Base-by-base conservation (phyloP, 495 filamentous ascomycete species). In the Hypoxylon lienhwacheense region DNA sequence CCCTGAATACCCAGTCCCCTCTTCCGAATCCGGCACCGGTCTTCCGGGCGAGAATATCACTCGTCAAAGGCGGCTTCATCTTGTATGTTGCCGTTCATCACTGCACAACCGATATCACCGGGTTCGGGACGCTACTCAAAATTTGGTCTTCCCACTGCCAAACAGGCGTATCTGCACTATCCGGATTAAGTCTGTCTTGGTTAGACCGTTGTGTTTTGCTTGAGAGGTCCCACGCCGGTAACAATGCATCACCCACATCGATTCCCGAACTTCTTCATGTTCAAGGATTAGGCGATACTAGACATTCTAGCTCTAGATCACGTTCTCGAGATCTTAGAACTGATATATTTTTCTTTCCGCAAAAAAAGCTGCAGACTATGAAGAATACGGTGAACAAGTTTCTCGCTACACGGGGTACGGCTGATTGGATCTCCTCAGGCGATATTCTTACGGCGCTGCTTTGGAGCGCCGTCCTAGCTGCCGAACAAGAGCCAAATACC, bases 91-190 rank as follows among this genome's bases (percentile, higher is more conserved):
- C 61, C 1, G 24, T 69, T 14, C 55, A 69, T 39, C 66, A 69
- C 15, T 44, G 36, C 44, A 62, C 64, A 8, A 57, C 53, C 2
- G 66, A 69, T 28, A 63, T 69, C 42, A 65, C 61, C 0, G 66
- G 60, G 11, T 66, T 61, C 12, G 66, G 49, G 7, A 34, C 43
- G 7, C 46, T 66, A 29, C 57, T 69, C 10, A 61, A 61, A 16
- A 63, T 66, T 10, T 69, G 64, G 64, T 63, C 66, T 6, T 53
- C 57, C 8, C 43, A 66, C 37, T 65, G 61, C 12, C 61, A 61
- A 3, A 37, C 49, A 4, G 53, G 49, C 2, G 29, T 57, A 6
- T 54, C 54, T 26, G 29, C 37, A 1, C 25, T 28, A 14, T 21
- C 51, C n/a, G 45, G 49, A 1, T 68, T 68, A 4, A 33, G 55